Conservation (phyloP, 2,329 filamentous ascomycete genomes). For the Macrophomina phaseolina region DNA sequence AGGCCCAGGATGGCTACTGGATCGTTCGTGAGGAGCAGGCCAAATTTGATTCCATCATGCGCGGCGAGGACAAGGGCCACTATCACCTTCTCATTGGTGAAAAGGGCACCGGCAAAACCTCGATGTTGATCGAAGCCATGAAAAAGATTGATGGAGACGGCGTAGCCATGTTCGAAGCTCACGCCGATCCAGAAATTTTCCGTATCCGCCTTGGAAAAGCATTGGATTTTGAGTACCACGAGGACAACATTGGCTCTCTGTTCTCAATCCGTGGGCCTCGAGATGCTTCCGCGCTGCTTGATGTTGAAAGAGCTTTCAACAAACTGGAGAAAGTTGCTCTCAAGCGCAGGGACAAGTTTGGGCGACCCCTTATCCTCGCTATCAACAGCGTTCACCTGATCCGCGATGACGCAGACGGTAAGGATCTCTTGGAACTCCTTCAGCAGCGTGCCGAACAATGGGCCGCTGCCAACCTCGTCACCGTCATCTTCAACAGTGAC, state of each 20-base stretch:
- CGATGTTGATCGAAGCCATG: constrained; percentile 97
- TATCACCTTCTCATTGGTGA: constrained; percentile 94
- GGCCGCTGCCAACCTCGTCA: constrained; percentile 90
- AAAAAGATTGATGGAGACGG: constrained; percentile 86
- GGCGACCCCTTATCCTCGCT: constrained; percentile 83
- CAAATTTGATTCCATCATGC: constrained; percentile 81
- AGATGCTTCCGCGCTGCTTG: constrained; percentile 88
- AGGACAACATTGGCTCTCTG: constrained; percentile 95
- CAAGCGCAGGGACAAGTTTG: constrained; percentile 64
- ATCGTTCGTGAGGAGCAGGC: constrained; percentile 81
- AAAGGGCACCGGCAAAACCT: constrained; percentile 95
- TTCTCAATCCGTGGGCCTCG: constrained; percentile 93
- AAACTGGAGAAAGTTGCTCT: constrained; percentile 97
- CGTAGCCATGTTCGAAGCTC: constrained; percentile 94
- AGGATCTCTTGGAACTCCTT: constrained; percentile 88
- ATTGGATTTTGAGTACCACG: constrained; percentile 94
- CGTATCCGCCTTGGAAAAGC: constrained; percentile 90
- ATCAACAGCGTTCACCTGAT: constrained; percentile 94
- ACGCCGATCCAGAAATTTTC: constrained; percentile 94
- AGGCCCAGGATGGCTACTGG: constrained; percentile 70
- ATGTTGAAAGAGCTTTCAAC: constrained; percentile 96
- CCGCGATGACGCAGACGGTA: constrained; percentile 89
- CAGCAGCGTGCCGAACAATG: constrained; percentile 96
- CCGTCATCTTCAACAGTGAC: constrained; percentile 92
- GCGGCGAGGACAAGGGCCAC: constrained; percentile 74